phyloP scores from a whole-genome alignment of 495 filamentous ascomycete species.

The Neurospora sp. region DNA sequence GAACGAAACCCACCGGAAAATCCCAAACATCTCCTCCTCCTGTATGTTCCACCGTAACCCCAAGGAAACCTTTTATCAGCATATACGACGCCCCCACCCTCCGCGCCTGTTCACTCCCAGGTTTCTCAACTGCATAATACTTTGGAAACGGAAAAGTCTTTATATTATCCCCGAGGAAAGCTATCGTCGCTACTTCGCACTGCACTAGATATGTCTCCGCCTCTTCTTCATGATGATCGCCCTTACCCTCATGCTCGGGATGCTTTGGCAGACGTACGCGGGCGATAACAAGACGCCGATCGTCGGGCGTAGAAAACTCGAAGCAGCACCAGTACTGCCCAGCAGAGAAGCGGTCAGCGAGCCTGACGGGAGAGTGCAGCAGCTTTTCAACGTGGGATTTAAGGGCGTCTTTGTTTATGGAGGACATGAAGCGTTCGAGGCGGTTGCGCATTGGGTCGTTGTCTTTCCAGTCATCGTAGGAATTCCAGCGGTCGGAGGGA shows the following conservation, averaged over 20 bases:
- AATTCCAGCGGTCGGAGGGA: slow-evolving; percentile 19
- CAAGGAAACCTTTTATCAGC: slow-evolving; percentile 24
- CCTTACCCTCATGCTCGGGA: slow-evolving; percentile 9
- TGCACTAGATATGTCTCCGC: slow-evolving; percentile 13
- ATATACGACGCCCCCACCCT: slow-evolving; percentile 19
- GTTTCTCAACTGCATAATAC: slow-evolving; percentile 15
- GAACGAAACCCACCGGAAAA: slow-evolving; percentile 11
- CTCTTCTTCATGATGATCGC: not conserved
- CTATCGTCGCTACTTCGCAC: slow-evolving; percentile 21
- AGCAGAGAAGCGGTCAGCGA: slow-evolving; percentile 23
- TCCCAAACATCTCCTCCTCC: slow-evolving; percentile 9
- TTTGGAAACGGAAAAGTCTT: slow-evolving; percentile 5
- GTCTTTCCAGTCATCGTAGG: slow-evolving; percentile 17
- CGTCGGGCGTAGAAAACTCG: slow-evolving; percentile 14
- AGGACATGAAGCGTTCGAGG: slow-evolving; percentile 11
- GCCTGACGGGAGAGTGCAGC: slow-evolving; percentile 7
- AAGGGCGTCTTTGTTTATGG: slow-evolving; percentile 15
- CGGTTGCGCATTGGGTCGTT: slow-evolving; percentile 20
- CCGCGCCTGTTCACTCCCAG: slow-evolving; percentile 9
- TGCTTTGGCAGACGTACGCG: slow-evolving; percentile 17
- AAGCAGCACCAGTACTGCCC: slow-evolving; percentile 25
- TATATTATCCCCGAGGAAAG: slow-evolving; percentile 9
- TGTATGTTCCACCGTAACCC: slow-evolving; percentile 17
- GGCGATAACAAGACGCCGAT: slow-evolving; percentile 11
- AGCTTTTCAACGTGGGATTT: slow-evolving; percentile 10